These are phyloP conservation scores for Phialemonium atrogriseum DNA, from an alignment of 2,329 filamentous ascomycete species.

Conservation along the genomic window DNA sequence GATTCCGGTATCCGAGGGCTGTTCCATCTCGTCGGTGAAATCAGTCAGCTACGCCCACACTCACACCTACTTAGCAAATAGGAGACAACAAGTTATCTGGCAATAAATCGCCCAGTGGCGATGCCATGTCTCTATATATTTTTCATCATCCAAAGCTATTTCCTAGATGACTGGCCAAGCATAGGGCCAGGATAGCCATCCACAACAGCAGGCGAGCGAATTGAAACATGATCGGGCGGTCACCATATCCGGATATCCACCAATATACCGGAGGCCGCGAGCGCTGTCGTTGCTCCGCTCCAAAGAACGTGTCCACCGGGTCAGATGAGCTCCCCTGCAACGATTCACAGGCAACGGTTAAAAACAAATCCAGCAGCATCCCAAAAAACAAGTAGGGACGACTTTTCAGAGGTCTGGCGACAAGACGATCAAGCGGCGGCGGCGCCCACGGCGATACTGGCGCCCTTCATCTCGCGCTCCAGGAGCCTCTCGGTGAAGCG, in stretches of 20 bases:
- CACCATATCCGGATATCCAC: neutral
- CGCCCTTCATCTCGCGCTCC: conserved; percentile 39
- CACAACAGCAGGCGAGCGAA: neutral
- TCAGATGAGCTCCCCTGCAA: conserved; percentile 17
- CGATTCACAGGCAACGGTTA: conserved; percentile 4
- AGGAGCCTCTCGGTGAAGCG: conserved; percentile 51
- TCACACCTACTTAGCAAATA: too few species aligned
- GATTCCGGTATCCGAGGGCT: too few species aligned
- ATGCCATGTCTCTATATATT: conserved; percentile 2
- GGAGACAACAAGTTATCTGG: too few species aligned
- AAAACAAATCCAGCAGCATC: neutral
- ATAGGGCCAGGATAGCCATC: neutral
- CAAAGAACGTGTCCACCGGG: conserved; percentile 20
- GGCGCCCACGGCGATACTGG: conserved; percentile 16
- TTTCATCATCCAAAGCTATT: conserved; percentile 1
- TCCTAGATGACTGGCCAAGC: neutral
- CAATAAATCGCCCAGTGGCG: conserved; percentile 3
- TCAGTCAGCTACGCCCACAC: too few species aligned
- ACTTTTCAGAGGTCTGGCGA: too few species aligned
- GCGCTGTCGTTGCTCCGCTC: conserved; percentile 18
- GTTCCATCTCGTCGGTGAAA: too few species aligned
- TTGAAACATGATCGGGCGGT: neutral
- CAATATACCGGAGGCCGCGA: too few species aligned
- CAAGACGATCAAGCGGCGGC: conserved; percentile 11
- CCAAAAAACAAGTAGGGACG: neutral